Conservation (phyloP, 2,329 filamentous ascomycete genomes). For the Paraphoma chrysanthemicola region DNA sequence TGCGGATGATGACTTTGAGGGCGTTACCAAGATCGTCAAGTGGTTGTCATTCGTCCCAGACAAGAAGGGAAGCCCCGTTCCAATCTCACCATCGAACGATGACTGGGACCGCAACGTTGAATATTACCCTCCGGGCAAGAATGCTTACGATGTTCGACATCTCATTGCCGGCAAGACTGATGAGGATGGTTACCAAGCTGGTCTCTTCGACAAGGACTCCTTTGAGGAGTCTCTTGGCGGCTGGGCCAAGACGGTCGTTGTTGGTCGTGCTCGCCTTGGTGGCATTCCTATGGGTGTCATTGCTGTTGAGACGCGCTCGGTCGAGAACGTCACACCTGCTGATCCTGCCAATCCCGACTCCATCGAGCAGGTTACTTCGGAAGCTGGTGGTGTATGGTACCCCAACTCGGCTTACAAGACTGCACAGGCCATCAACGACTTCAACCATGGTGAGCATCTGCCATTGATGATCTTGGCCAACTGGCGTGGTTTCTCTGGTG, state of each 20-base stretch:
- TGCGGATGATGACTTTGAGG: slow-evolving; percentile 95
- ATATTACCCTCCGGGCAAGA: slow-evolving; percentile 80
- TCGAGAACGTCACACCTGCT: slow-evolving; percentile 96
- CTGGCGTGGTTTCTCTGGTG: slow-evolving; percentile 99
- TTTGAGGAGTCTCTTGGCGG: slow-evolving; percentile 97
- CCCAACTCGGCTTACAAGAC: slow-evolving; percentile 99
- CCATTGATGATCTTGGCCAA: slow-evolving; percentile 99
- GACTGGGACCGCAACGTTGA: slow-evolving; percentile 91
- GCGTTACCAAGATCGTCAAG: slow-evolving; percentile 96
- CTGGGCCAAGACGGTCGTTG: slow-evolving; percentile 96
- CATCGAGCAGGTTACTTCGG: slow-evolving; percentile 91
- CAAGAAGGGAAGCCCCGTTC: slow-evolving; percentile 89
- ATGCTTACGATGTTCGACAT: slow-evolving; percentile 91
- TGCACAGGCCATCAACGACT: slow-evolving; percentile 96
- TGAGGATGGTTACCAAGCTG: slow-evolving; percentile 83
- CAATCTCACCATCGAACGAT: slow-evolving; percentile 86
- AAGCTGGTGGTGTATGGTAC: slow-evolving; percentile 99
- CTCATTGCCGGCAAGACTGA: slow-evolving; percentile 89
- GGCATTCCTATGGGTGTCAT: slow-evolving; percentile 99
- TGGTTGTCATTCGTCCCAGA: slow-evolving; percentile 98
- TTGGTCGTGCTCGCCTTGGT: slow-evolving; percentile 93
- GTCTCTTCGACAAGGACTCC: slow-evolving; percentile 95
- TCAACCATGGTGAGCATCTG: slow-evolving; percentile 98
- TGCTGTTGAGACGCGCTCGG: slow-evolving; percentile 90
- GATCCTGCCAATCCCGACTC: slow-evolving; percentile 98